Conservation (phyloP, 148 eudicot genomes). For the Rhododendron simsii region DNA sequence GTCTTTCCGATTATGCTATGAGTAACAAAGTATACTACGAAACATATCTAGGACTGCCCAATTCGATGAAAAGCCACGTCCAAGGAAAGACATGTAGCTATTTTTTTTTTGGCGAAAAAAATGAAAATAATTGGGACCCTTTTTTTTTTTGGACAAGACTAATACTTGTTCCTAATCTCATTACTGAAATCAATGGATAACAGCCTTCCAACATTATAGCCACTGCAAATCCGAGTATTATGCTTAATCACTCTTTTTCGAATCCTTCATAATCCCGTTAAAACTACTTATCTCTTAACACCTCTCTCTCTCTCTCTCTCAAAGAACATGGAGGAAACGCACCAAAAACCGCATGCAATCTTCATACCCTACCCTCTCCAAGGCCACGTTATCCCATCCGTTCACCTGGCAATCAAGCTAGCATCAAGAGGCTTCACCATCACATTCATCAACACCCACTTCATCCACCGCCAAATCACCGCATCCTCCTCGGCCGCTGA, state of each 20-base stretch:
- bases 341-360: slow-evolving; percentile 50
- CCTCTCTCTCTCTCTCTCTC: slow-evolving; percentile 26
- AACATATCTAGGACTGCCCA: too few species aligned
- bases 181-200: background rate
- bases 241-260: background rate
- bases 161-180: background rate
- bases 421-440: slow-evolving; percentile 62
- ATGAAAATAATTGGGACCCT: background rate
- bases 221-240: background rate
- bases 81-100: background rate
- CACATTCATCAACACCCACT: slow-evolving; percentile 63
- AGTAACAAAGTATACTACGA: too few species aligned
- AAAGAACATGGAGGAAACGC: slow-evolving; percentile 5
- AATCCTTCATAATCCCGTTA: background rate
- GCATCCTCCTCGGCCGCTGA: slow-evolving; percentile 16
- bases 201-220: background rate
- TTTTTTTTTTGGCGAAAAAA: background rate
- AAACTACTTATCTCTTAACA: background rate
- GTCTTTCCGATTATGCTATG: too few species aligned
- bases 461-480: slow-evolving; percentile 43
- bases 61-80: too few species aligned
- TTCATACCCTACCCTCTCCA: slow-evolving; percentile 44
- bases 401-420: slow-evolving; percentile 51
- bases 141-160: background rate
- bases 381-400: slow-evolving; percentile 60